These are phyloP conservation scores for Orbilia ellipsospora DNA, from an alignment of 2,329 filamentous ascomycete genomes.

Conservation along the genomic window DNA sequence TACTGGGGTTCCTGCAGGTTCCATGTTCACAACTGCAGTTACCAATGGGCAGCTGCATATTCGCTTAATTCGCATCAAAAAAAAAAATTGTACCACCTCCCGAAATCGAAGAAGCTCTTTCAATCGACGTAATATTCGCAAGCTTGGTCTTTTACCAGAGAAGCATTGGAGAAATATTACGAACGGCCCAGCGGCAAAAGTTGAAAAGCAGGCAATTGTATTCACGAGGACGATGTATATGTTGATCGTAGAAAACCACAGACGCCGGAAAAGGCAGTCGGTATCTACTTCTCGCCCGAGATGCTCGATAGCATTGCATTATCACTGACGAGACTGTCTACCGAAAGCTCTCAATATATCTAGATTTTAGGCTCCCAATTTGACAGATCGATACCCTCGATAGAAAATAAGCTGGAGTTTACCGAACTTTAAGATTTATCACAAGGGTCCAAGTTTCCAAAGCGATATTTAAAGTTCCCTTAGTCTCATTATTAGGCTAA, in stretches of 20 bases:
- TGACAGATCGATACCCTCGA: neutral
- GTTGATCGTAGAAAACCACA: no score
- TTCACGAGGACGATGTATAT: conserved; percentile 15
- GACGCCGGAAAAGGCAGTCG: conserved; percentile 19
- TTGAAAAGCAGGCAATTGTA: conserved; percentile 16
- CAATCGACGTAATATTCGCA: no score
- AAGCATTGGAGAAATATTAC: no score
- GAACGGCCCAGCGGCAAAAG: no score
- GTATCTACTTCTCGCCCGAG: no score
- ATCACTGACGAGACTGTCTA: no score
- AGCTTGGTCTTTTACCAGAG: no score
- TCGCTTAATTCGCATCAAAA: conserved; percentile 33
- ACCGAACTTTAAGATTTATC: conserved; percentile 22
- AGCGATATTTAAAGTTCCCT: conserved; percentile 7
- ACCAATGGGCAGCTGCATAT: conserved; percentile 46
- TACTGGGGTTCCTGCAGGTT: conserved; percentile 45
- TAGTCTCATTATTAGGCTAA: conserved; percentile 36
- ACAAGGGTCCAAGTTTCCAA: conserved; percentile 21
- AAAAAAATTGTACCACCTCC: no score
- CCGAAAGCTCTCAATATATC: no score
- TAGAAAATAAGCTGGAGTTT: conserved; percentile 14
- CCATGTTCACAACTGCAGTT: conserved; percentile 49
- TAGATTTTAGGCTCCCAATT: neutral
- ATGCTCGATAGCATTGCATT: no score
- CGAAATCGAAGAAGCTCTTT: no score